phyloP scores from a whole-genome alignment of 2,329 filamentous ascomycete species.

The Alternaria angustiovoidea region DNA sequence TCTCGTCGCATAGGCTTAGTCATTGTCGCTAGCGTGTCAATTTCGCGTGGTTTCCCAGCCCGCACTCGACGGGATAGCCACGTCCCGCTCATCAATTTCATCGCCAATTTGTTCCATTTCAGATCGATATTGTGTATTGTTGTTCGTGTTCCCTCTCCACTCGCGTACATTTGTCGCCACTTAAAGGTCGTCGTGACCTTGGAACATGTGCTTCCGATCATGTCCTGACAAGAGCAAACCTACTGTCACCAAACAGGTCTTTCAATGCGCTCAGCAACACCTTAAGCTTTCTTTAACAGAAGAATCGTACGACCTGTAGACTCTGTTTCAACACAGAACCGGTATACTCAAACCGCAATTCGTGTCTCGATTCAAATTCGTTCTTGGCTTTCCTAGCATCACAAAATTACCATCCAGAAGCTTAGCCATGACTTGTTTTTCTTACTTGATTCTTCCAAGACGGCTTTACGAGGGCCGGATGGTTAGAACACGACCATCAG shows the following conservation, averaged over 20 bases:
- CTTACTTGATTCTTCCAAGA: neutral
- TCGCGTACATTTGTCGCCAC: neutral
- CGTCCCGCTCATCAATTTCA: neutral
- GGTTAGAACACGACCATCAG: conserved; percentile 2
- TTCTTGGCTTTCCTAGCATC: conserved; percentile 2
- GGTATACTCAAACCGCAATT: neutral
- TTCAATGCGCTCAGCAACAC: neutral
- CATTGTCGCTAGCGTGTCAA: conserved; percentile 1
- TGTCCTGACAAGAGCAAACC: neutral
- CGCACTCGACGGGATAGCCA: neutral
- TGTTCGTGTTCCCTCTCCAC: neutral
- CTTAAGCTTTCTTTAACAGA: neutral
- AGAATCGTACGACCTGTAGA: neutral
- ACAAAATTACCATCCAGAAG: neutral
- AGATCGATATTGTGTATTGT: neutral
- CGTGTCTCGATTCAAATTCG: neutral
- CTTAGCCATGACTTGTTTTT: conserved; percentile 1
- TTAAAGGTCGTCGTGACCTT: neutral
- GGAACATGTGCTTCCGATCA: neutral
- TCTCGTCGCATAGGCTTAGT: neutral
- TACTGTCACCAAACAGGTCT: neutral
- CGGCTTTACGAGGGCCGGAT: neutral
- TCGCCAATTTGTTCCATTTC: neutral
- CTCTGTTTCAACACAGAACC: conserved; percentile 5
- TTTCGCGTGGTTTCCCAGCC: neutral